phyloP scores from a whole-genome alignment of 345 rosid genomes.

The Lumnitzera littorea region DNA sequence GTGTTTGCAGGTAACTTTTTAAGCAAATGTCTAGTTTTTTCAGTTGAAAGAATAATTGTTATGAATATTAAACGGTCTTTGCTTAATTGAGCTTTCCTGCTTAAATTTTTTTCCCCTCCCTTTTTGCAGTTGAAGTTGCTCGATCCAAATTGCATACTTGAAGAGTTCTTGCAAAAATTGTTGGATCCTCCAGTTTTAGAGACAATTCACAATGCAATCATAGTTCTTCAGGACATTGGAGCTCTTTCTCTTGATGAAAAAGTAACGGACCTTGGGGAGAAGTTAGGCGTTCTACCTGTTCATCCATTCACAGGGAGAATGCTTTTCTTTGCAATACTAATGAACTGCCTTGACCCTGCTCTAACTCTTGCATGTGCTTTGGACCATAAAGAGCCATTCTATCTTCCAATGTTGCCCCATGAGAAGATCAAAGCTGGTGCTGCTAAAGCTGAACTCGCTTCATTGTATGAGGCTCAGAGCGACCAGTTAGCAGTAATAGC shows the following conservation, averaged over 20 bases:
- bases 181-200: slow-evolving; percentile 86
- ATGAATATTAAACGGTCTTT: too few relatives aligned
- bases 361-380: slow-evolving; percentile 93
- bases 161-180: slow-evolving; percentile 60
- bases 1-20: slow-evolving; percentile 67
- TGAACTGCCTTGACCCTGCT: slow-evolving; percentile 95
- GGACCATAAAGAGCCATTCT: slow-evolving; percentile 81
- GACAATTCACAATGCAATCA: slow-evolving; percentile 61
- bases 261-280: slow-evolving; percentile 85
- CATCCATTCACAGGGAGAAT: slow-evolving; percentile 90
- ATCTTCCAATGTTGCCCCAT: slow-evolving; percentile 63
- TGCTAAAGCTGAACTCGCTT: slow-evolving; percentile 74
- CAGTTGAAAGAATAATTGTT: not conserved
- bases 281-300: slow-evolving; percentile 74
- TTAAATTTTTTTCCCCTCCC: slow-evolving; percentile 2
- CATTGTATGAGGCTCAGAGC: slow-evolving; percentile 74
- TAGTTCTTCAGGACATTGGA: slow-evolving; percentile 76
- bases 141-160: slow-evolving; percentile 60
- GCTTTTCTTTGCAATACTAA: slow-evolving; percentile 84
- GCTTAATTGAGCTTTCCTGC: not conserved
- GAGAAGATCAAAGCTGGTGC: slow-evolving; percentile 70
- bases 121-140: slow-evolving; percentile 71
- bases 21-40: not conserved
- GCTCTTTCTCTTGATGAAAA: slow-evolving; percentile 74
- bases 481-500: slow-evolving; percentile 91